These are phyloP conservation scores for Cladophialophora psammophila DNA, from an alignment of 2,329 filamentous ascomycete genomes.

Conservation along the genomic window DNA sequence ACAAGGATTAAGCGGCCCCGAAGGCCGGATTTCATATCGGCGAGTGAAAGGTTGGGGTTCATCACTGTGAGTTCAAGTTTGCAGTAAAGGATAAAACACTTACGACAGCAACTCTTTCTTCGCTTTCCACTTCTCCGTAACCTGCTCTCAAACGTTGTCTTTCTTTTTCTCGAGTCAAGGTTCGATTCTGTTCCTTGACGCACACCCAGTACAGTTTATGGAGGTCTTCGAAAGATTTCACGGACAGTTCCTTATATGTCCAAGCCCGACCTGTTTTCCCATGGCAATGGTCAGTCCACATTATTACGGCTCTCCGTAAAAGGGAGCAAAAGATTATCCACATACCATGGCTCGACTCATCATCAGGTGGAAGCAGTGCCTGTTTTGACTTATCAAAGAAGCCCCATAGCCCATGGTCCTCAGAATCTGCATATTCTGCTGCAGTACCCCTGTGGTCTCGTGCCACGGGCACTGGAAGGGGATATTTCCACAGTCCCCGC, in stretches of 20 bases:
- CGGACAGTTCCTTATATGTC: slow-evolving; percentile 82
- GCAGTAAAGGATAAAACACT: slow-evolving; percentile 44
- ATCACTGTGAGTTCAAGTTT: slow-evolving; percentile 33
- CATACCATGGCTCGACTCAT: slow-evolving; percentile 73
- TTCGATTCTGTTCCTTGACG: slow-evolving; percentile 85
- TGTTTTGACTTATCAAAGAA: slow-evolving; percentile 81
- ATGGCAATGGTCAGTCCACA: slow-evolving; percentile 13
- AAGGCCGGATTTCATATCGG: slow-evolving; percentile 42
- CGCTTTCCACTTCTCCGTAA: slow-evolving; percentile 75
- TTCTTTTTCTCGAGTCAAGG: slow-evolving; percentile 79
- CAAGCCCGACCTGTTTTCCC: slow-evolving; percentile 71
- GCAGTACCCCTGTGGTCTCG: slow-evolving; percentile 59
- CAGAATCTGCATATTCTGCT: slow-evolving; percentile 61
- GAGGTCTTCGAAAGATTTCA: slow-evolving; percentile 92
- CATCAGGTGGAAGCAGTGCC: slow-evolving; percentile 73
- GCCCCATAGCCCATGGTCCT: slow-evolving; percentile 86
- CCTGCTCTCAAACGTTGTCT: slow-evolving; percentile 71
- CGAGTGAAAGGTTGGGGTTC: slow-evolving; percentile 44
- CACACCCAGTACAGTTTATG: slow-evolving; percentile 95
- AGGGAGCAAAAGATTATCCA: background rate
- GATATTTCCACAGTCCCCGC: slow-evolving; percentile 74
- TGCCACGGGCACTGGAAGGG: slow-evolving; percentile 74
- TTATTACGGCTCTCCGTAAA: background rate
- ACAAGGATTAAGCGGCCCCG: slow-evolving; percentile 42
- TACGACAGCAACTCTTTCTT: slow-evolving; percentile 71